Evolutionary conservation across 2,329 filamentous ascomycete genomes (phyloP).

Genomic region (Colletotrichum acutatum): DNA sequence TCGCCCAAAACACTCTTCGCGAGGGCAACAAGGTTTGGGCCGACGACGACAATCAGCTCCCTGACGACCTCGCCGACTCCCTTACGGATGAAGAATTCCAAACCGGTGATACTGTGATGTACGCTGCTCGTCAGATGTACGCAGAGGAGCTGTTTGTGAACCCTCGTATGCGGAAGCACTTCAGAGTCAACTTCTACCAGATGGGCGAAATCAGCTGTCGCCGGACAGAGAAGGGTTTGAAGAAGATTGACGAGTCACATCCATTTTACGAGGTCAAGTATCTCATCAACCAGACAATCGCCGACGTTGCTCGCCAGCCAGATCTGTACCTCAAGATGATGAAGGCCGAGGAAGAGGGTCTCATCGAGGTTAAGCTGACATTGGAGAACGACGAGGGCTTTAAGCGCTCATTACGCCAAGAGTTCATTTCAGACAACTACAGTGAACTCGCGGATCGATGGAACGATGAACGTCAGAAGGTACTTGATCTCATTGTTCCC

Average conservation of each 20-base stretch:
- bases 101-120: slow-evolving; percentile 80
- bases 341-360: slow-evolving; percentile 92
- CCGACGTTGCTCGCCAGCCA: slow-evolving; percentile 82
- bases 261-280: slow-evolving; percentile 99
- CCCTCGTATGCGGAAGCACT: slow-evolving; percentile 88
- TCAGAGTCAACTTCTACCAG: slow-evolving; percentile 85
- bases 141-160: slow-evolving; percentile 90
- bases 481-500: slow-evolving; percentile 81
- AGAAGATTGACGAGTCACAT: slow-evolving; percentile 93
- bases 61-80: slow-evolving; percentile 87
- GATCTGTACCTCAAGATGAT: slow-evolving; percentile 97
- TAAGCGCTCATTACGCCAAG: slow-evolving; percentile 78
- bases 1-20: slow-evolving; percentile 87
- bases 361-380: slow-evolving; percentile 85
- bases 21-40: slow-evolving; percentile 83
- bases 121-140: slow-evolving; percentile 86
- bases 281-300: slow-evolving; percentile 86
- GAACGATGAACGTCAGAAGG: slow-evolving; percentile 88
- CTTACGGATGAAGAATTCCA: slow-evolving; percentile 78
- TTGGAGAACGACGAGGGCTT: slow-evolving; percentile 83
- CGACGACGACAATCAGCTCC: slow-evolving; percentile 83
- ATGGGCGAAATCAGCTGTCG: slow-evolving; percentile 87
- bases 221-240: slow-evolving; percentile 92
- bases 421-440: slow-evolving; percentile 95
- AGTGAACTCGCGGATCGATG: slow-evolving; percentile 95